Base-by-base conservation (phyloP, 805 yeast genomes). In the Schizosaccharomyces cryophilus region DNA sequence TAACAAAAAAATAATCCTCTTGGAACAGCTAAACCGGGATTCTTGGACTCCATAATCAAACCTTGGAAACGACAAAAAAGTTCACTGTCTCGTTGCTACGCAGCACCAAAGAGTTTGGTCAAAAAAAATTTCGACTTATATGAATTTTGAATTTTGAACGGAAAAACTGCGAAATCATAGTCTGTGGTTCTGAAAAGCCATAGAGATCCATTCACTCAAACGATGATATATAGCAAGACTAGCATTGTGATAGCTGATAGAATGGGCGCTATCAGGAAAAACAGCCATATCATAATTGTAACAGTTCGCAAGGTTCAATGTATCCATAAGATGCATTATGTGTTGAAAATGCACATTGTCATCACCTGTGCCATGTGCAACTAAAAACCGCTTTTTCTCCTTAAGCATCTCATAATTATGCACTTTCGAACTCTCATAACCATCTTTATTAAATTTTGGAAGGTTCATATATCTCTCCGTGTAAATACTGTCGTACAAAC, bases 331-430 rank as follows among this genome's bases (percentile, higher is more conserved):
- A 69, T 82, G 81, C 63, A 87, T 75, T 55, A 90, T 79, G 73
- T 93, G 87, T 70, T 93, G 98, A 72, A 89, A 80, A 72, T 93
- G 97, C 58, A 93, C 98, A 67, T 93, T 93, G 71, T 93, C 98
- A 72, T 93, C 98, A 4, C 96, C 95, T 0, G 96, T 83, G 0
- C 98, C 98, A 69, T 90, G 98, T 87, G 90, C 87, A 45, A 93
- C 69, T 63, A 93, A 71, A 67, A 93, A 87, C 67, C 97, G 76
- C 58, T 76, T 76, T 9, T 76, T 78, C 58, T 74, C 68, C 17
- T 76, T 80, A 65, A 93, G 77, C 11, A 76, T 76, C 0, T 78
- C 76, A 29, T 78, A 78, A 60, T 84, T 73, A 60, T 74, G 73
- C 40, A 90, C 81, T 0, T 81, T 75, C 1, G 85, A 75, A 7